phyloP scores from a whole-genome alignment of 1,284 basidiomycete species.

The Ganoderma leucocontextum region DNA sequence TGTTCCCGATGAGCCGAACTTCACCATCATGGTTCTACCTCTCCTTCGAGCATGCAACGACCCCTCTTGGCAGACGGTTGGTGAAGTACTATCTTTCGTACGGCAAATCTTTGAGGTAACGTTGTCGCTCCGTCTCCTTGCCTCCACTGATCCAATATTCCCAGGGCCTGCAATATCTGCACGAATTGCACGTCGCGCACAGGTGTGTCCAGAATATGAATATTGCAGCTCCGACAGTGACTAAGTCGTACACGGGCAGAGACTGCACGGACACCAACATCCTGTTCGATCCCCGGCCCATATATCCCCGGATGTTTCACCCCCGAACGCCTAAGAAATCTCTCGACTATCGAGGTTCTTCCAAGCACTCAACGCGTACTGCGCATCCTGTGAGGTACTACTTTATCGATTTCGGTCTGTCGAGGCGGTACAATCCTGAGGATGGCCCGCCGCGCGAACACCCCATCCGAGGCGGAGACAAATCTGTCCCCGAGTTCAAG shows the following conservation, averaged over 20 bases:
- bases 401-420: constrained; percentile 46
- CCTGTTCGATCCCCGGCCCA: constrained; percentile 10
- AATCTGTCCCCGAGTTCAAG: constrained; percentile 19
- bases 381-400: constrained; percentile 41
- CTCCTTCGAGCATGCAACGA: constrained; percentile 29
- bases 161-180: constrained; percentile 36
- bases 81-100: constrained; percentile 35
- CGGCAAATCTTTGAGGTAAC: constrained; percentile 35
- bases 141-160: background rate
- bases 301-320: constrained; percentile 35
- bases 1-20: constrained; percentile 6
- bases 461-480: constrained; percentile 20
- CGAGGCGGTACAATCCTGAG: constrained; percentile 33
- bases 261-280: constrained; percentile 42
- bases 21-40: constrained; percentile 35
- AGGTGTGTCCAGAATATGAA: constrained; percentile 23
- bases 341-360: constrained; percentile 20
- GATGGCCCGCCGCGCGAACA: constrained; percentile 11
- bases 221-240: background rate
- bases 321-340: background rate
- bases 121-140: background rate
- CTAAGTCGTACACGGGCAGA: constrained; percentile 34
- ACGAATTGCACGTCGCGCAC: constrained; percentile 32
- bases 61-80: constrained; percentile 30
- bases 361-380: constrained; percentile 38